Evolutionary conservation across 345 rosid genomes (phyloP), one percentile per base, ranked within the genome.

Genomic region (Noccaea caerulescens): DNA sequence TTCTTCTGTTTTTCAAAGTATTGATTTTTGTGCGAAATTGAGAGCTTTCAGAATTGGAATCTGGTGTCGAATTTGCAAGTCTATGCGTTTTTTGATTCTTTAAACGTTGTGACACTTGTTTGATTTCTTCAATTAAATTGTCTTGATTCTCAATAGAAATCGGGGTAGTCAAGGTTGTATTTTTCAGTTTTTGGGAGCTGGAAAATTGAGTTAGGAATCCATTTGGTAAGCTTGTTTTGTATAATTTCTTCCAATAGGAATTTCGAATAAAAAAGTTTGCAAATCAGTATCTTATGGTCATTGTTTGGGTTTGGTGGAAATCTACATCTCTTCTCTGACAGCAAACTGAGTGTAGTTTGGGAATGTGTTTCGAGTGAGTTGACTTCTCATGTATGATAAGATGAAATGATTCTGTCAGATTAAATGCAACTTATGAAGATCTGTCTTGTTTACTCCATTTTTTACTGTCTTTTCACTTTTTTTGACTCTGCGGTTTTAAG

Each of bases 391-490:
- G 58, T 20, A 50, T 36, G 20, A 50, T 67, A 53, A 43, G 46
- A 63, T 72, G 62, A 42, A 20, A 20, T 49, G 72, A 27, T 54
- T 53, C 33, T 53, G 27, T 69, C 7, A 69, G 70, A 63, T 18
- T 75, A 32, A 32, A 32, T 69, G 32, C 60, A 69, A 56, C 33
- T 55, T 56, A 25, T 45, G n/a, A 39, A 70, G 71, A 76, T 76
- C 71, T 69, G 39, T 67, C 32, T 59, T 66, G 45, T 57, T 58
- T 51, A 68, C 57, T 68, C 47, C 53, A 8, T 38, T 41, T 68
- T 68, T 75, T 30, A 68, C 51, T 61, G 50, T 52, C 3, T 67
- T 75, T 39, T 33, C 61, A 50, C 33, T 1, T 18, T 18, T 18
- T 60, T 67, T 67, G 50, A 65, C 71, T 74, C 46, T 42, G 32